These are phyloP conservation scores for Botrytis pseudocinerea DNA, from an alignment of 2,329 filamentous ascomycete genomes.

Conservation along the genomic window DNA sequence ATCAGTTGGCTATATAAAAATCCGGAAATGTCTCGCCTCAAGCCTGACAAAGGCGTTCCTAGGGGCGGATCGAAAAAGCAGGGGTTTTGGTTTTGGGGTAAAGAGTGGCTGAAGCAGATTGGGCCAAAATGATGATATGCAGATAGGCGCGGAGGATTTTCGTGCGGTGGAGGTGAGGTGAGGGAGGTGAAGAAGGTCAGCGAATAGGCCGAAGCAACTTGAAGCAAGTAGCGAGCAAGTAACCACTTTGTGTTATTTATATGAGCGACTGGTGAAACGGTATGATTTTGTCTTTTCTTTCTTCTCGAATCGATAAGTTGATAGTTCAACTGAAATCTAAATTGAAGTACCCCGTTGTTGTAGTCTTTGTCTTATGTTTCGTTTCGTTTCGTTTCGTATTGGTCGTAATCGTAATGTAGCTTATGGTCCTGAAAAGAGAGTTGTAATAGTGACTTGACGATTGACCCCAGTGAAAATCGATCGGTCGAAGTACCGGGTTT, in stretches of 20 bases:
- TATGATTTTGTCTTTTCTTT: slow-evolving; percentile 1
- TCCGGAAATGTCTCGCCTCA: slow-evolving; percentile 20
- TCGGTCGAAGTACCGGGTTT: slow-evolving; percentile 7
- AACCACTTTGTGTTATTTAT: slow-evolving; percentile 11
- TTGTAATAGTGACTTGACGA: slow-evolving; percentile 5
- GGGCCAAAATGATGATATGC: slow-evolving; percentile 16
- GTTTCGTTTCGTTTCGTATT: slow-evolving; percentile 17
- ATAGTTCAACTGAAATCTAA: slow-evolving; percentile 7
- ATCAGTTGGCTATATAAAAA: slow-evolving; percentile 25
- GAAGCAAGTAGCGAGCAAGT: not conserved
- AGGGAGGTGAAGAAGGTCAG: not conserved
- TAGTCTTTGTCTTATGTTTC: slow-evolving; percentile 1
- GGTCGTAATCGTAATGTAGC: not conserved
- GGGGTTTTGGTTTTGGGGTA: slow-evolving; percentile 3
- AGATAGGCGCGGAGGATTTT: slow-evolving; percentile 24
- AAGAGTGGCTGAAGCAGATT: slow-evolving; percentile 17
- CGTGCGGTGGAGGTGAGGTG: slow-evolving; percentile 13
- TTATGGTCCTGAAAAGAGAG: not conserved
- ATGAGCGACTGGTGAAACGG: slow-evolving; percentile 20
- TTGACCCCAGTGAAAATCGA: slow-evolving; percentile 17
- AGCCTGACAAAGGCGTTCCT: slow-evolving; percentile 20
- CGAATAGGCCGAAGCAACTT: slow-evolving; percentile 19
- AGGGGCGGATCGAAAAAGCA: slow-evolving; percentile 16
- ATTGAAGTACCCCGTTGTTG: slow-evolving; percentile 5
- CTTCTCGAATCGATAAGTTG: not conserved